Base-by-base conservation (phyloP, 805 yeast genomes). In the Myxozyma melibiosi region DNA sequence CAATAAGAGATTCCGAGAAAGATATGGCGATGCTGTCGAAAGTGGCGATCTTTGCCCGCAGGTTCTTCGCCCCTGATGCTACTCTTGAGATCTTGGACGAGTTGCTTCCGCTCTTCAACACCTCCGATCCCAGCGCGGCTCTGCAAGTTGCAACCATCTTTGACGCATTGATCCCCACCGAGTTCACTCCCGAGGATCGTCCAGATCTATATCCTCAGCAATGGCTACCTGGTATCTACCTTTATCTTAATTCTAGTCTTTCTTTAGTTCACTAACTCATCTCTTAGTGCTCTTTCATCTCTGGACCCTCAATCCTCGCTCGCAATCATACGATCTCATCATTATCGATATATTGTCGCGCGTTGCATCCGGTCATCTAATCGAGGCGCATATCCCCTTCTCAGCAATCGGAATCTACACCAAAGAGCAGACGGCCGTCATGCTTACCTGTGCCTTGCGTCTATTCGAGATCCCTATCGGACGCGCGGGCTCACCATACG, bases 391-490 rank as follows among this genome's bases (percentile, higher is more conserved):
- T 20, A 65, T 77, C 0, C 58, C 65, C 1, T 71, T 80, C 55
- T 81, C 82, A 0, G 73, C 76, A 25, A 83, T 72, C 69, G 96
- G 96, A 16, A 73, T 90, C 0, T 83, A 85, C 61, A 76, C 84
- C 1, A 76, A 77, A 13, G 77, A 76, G 1, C 96, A 91, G 67
- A 76, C 88, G 64, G 73, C 79, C 20, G 76, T 77, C 54, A 70
- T 86, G 48, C 76, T 86, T 65, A 86, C 85, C 71, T 77, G 67
- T 27, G 70, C 68, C 30, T 64, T 70, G 22, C 59, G 74, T 9
- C 57, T 72, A 20, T 66, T 81, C 24, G 77, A 79, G 58, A 79
- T 83, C 33, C 80, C 81, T 63, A 71, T 73, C 18, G 75, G 75
- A 8, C 77, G 78, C 61, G 79, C 78, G 53, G 78, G 80, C 1